A percentile compares a stretch with the other conserved stretches of the same genome.
phyloP scores from a whole-genome alignment of 768 basidiomycete genomes.

The Thelephora ganbajun region DNA sequence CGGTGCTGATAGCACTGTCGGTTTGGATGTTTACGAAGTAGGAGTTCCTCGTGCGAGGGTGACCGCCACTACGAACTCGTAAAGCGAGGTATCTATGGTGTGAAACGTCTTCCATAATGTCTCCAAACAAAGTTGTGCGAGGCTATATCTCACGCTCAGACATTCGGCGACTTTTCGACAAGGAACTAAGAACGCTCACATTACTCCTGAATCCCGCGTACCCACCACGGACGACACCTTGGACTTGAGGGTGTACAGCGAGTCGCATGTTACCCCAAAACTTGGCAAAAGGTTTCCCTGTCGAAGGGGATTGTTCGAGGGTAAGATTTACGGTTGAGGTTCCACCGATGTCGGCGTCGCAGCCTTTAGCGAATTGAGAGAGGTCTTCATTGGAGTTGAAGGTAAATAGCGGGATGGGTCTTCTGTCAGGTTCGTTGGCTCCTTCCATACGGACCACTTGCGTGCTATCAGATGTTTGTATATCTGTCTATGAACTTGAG shows the following conservation, averaged over 20 bases:
- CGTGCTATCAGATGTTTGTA: not conserved
- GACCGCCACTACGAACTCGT: conserved; percentile 64
- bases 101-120: conserved; percentile 73
- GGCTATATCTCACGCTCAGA: conserved; percentile 23
- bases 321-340: conserved; percentile 67
- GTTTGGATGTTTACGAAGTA: conserved; percentile 94
- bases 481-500: conserved; percentile 6
- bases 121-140: conserved; percentile 78
- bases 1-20: conserved; percentile 62
- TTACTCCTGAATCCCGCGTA: conserved; percentile 88
- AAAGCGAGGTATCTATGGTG: conserved; percentile 70
- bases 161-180: not conserved
- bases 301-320: conserved; percentile 36
- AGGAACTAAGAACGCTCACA: conserved; percentile 24
- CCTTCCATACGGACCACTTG: conserved; percentile 69
- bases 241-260: conserved; percentile 49
- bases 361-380: conserved; percentile 58
- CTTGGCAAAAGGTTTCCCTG: conserved; percentile 27
- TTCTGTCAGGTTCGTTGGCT: conserved; percentile 44
- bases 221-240: conserved; percentile 62
- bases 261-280: conserved; percentile 77
- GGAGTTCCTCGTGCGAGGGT: conserved; percentile 62
- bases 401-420: conserved; percentile 49
- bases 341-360: conserved; percentile 83
- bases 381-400: conserved; percentile 50